Conservation (phyloP, 768 basidiomycete species). For the Coprinopsis marcescibilis region DNA sequence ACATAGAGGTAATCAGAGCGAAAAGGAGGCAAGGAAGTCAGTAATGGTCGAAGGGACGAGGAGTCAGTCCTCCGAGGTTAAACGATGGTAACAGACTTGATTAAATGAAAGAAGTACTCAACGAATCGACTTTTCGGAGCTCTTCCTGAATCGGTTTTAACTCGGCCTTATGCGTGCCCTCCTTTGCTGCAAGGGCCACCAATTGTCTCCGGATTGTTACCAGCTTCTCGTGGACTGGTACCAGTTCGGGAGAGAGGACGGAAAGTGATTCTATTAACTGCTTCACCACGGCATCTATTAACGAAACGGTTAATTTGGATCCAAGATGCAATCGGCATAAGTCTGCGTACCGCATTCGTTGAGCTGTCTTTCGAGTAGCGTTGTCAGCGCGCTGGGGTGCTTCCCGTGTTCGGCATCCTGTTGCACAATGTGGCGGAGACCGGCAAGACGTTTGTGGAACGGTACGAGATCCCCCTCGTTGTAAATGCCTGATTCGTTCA, state of each 20-base stretch:
- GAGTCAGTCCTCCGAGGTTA: slow-evolving; percentile 16
- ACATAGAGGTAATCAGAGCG: background rate
- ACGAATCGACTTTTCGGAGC: slow-evolving; percentile 92
- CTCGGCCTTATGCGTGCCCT: slow-evolving; percentile 78
- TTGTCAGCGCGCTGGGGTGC: slow-evolving; percentile 83
- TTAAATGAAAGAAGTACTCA: slow-evolving; percentile 47
- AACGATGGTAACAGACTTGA: slow-evolving; percentile 27
- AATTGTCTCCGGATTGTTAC: slow-evolving; percentile 86
- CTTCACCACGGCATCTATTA: slow-evolving; percentile 67
- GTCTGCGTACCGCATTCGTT: slow-evolving; percentile 76
- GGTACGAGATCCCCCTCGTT: slow-evolving; percentile 87
- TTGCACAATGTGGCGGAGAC: slow-evolving; percentile 82
- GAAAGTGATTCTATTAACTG: slow-evolving; percentile 81
- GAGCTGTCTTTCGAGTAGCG: slow-evolving; percentile 84
- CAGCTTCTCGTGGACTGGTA: slow-evolving; percentile 85
- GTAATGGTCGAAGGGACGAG: slow-evolving; percentile 6
- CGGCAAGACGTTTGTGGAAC: slow-evolving; percentile 74
- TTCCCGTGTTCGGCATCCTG: slow-evolving; percentile 76
- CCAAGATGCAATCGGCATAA: background rate
- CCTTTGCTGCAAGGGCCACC: slow-evolving; percentile 82
- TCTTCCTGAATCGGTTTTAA: slow-evolving; percentile 90
- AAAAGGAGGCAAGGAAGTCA: slow-evolving; percentile 9
- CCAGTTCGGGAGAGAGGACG: slow-evolving; percentile 83
- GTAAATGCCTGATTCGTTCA: slow-evolving; percentile 94
- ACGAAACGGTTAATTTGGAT: slow-evolving; percentile 2